phyloP scores from a whole-genome alignment of 495 filamentous ascomycete species.

The Penicillium flavigenum region DNA sequence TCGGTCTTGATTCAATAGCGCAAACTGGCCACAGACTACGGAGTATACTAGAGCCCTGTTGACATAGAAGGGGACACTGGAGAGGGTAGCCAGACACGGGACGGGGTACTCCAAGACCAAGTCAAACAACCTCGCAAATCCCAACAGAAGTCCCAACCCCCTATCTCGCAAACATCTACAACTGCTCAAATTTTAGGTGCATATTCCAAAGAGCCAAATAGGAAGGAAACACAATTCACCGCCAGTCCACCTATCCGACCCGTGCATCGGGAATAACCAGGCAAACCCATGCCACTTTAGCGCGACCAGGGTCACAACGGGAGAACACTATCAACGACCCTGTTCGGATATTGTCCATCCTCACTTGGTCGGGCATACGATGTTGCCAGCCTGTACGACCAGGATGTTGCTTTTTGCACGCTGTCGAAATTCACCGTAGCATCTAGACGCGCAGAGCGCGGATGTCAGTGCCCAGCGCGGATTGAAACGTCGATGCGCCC shows the following conservation, averaged over 20 bases:
- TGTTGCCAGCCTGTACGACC: neutral
- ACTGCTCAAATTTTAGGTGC: neutral
- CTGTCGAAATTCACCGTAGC: neutral
- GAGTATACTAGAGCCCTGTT: neutral
- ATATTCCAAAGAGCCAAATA: neutral
- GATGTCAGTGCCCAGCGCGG: slow-evolving; percentile 8
- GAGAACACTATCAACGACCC: neutral
- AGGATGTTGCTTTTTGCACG: slow-evolving; percentile 2
- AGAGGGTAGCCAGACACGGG: neutral
- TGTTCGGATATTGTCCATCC: slow-evolving; percentile 6
- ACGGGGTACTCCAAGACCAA: neutral
- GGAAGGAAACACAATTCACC: slow-evolving; percentile 13
- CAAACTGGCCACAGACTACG: no score
- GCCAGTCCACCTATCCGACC: slow-evolving; percentile 10
- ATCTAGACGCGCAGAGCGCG: slow-evolving; percentile 6
- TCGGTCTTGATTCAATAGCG: no score
- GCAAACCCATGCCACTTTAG: slow-evolving; percentile 4
- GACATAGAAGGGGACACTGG: neutral
- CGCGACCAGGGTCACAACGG: neutral
- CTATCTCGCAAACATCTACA: slow-evolving; percentile 5
- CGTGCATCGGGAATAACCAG: slow-evolving; percentile 8
- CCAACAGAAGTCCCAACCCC: slow-evolving; percentile 2
- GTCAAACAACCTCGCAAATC: neutral
- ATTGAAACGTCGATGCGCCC: slow-evolving; percentile 8
- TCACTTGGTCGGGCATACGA: neutral